Evolutionary conservation across 495 filamentous ascomycete species (phyloP).

Genomic region (Lophiostoma macrostomum): DNA sequence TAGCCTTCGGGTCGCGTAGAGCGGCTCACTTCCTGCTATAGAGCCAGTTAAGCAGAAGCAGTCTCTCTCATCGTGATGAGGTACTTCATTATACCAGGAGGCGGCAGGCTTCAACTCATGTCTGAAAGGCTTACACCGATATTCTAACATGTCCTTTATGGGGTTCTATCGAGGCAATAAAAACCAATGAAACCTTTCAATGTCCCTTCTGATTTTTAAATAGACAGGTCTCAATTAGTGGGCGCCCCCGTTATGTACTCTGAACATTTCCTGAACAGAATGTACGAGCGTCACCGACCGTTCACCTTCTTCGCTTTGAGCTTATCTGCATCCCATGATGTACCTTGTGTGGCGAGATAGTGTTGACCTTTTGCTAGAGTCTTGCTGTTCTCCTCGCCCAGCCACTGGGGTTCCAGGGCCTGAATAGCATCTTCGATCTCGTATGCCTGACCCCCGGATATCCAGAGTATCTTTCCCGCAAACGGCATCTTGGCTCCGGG

Average conservation of each 20-base stretch:
- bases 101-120: no score
- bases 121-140: no score
- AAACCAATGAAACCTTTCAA: no score
- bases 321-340: conserved; percentile 34
- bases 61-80: no score
- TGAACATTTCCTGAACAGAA: no score
- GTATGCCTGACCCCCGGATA: conserved; percentile 39
- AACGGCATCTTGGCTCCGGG: conserved; percentile 36
- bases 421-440: conserved; percentile 43
- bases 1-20: neutral
- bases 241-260: no score
- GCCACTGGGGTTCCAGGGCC: conserved; percentile 38
- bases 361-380: conserved; percentile 37
- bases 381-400: conserved; percentile 38
- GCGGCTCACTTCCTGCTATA: no score
- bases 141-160: neutral
- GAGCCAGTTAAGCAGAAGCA: no score
- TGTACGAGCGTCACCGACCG: neutral
- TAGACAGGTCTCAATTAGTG: no score
- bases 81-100: no score
- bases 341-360: conserved; percentile 35
- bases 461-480: conserved; percentile 40
- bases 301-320: conserved; percentile 7
- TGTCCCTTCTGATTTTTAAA: no score
- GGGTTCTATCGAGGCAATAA: no score